These are phyloP conservation scores for Vicia sativa DNA, from an alignment of 306 rosid species.

Conservation along the genomic window DNA sequence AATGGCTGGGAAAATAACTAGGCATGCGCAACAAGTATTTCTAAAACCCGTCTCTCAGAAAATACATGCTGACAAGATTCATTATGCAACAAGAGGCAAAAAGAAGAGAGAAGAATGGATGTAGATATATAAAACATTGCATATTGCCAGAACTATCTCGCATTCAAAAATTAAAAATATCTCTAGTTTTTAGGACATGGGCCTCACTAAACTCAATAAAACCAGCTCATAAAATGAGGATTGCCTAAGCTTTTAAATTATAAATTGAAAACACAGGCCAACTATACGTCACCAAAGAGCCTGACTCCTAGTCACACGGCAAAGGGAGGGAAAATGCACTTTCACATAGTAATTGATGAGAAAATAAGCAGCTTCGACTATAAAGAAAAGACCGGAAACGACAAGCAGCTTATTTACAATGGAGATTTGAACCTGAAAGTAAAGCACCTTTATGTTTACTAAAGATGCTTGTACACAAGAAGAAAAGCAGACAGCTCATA, in stretches of 20 bases:
- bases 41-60: conserved; percentile 13
- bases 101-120: not conserved
- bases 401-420: not conserved
- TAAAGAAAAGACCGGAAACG: conserved; percentile 9
- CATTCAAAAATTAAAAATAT: not conserved
- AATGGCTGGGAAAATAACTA: not conserved
- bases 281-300: not conserved
- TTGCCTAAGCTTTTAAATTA: not conserved
- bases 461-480: conserved; percentile 7
- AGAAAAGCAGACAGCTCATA: not conserved
- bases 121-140: conserved; percentile 2
- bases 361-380: conserved; percentile 10
- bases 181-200: not conserved
- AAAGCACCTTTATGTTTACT: conserved; percentile 7
- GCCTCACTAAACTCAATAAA: not conserved
- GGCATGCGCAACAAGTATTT: conserved; percentile 10
- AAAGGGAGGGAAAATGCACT: conserved; percentile 20
- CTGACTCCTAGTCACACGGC: not conserved
- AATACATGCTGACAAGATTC: not conserved
- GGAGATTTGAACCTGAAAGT: conserved; percentile 15
- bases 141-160: not conserved
- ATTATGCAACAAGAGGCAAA: not conserved
- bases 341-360: not conserved
- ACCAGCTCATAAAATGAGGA: not conserved
- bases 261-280: conserved; percentile 6